A percentile compares a stretch with the other conserved stretches of the same genome.
Evolutionary conservation across 2,329 filamentous ascomycete genomes (phyloP).

Genomic region (Paraphaeosphaeria minitans): DNA sequence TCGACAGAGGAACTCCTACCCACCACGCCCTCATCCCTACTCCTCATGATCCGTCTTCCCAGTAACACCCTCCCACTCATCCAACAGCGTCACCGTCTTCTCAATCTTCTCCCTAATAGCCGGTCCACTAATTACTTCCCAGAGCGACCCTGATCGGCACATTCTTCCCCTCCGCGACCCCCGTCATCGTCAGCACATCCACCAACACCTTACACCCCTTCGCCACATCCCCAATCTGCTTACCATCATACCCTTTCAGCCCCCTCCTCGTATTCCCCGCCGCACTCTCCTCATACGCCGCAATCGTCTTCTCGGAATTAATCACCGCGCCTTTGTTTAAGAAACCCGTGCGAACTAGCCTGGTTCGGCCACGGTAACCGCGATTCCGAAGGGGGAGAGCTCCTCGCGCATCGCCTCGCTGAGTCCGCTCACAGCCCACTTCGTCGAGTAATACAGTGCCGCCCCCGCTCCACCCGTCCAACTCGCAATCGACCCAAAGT

Average conservation of each 20-base stretch:
- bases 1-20: too few relatives aligned
- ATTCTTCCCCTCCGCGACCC: constrained; percentile 54
- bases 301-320: constrained; percentile 21
- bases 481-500: constrained; percentile 55
- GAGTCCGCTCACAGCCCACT: constrained; percentile 52
- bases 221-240: constrained; percentile 61
- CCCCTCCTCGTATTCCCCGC: constrained; percentile 38
- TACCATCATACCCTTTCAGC: constrained; percentile 49
- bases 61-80: constrained; percentile 44
- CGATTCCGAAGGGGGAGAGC: constrained; percentile 52
- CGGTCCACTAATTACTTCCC: constrained; percentile 53
- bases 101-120: constrained; percentile 24
- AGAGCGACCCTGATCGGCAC: constrained; percentile 62
- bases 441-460: constrained; percentile 55
- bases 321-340: constrained; percentile 37
- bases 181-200: constrained; percentile 60
- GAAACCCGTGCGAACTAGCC: constrained; percentile 58
- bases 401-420: constrained; percentile 53
- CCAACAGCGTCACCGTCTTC: constrained; percentile 36
- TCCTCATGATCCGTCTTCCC: constrained; percentile 26
- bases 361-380: constrained; percentile 55
- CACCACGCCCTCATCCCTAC: not conserved
- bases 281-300: constrained; percentile 43
- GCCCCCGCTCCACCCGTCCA: constrained; percentile 47
- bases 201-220: constrained; percentile 61